Conservation (phyloP, 2,329 filamentous ascomycete genomes). For the Arachnopeziza araneosa region DNA sequence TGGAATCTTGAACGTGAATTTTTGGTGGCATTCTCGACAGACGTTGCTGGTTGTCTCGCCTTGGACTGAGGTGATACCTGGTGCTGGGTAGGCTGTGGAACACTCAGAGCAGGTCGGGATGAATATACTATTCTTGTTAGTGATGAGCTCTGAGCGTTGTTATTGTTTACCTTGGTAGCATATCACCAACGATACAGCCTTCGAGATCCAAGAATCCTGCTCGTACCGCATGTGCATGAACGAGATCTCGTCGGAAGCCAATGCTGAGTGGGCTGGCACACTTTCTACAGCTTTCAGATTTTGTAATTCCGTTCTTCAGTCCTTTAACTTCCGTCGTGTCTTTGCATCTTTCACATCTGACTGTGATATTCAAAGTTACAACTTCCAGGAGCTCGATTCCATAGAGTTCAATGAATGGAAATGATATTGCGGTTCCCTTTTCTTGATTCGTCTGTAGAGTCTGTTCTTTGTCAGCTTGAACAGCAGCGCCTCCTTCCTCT, state of each 20-base stretch:
- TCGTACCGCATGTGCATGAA: conserved; percentile 67
- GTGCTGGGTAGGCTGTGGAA: conserved; percentile 57
- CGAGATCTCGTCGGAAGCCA: conserved; percentile 59
- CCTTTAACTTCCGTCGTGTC: conserved; percentile 64
- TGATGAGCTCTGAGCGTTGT: background rate
- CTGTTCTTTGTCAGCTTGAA: conserved; percentile 32
- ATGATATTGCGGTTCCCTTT: conserved; percentile 69
- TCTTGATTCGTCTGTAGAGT: conserved; percentile 38
- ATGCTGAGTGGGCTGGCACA: conserved; percentile 48
- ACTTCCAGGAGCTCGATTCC: conserved; percentile 73
- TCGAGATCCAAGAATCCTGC: conserved; percentile 75
- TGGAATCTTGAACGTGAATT: conserved; percentile 74
- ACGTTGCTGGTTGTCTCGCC: conserved; percentile 69
- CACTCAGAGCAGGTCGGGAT: conserved; percentile 72
- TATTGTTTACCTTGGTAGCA: conserved; percentile 58
- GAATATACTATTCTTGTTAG: conserved; percentile 53
- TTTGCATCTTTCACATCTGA: conserved; percentile 78
- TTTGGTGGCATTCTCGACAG: conserved; percentile 73
- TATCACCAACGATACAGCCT: conserved; percentile 68
- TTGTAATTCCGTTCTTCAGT: conserved; percentile 51
- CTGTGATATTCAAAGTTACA: conserved; percentile 57
- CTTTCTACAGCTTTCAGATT: conserved; percentile 51
- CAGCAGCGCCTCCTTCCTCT: conserved; percentile 39
- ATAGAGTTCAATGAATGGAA: conserved; percentile 71
- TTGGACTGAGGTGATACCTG: conserved; percentile 65